Conservation (phyloP, 768 basidiomycete genomes). For the Rhodosporidiobolus sp. region DNA sequence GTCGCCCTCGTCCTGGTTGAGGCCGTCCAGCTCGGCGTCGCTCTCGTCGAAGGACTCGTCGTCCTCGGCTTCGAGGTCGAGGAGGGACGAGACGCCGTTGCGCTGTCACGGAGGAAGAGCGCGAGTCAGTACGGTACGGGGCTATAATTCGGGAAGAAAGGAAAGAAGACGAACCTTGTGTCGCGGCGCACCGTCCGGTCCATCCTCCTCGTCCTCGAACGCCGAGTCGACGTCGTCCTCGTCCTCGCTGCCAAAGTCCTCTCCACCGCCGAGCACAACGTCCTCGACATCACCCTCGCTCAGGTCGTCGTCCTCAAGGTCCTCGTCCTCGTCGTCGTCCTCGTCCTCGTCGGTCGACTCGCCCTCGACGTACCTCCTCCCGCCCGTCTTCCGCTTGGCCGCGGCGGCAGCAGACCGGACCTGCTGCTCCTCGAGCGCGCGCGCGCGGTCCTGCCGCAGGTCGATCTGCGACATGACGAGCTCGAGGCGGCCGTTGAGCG, state of each 20-base stretch:
- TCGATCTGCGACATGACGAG: conserved; percentile 92
- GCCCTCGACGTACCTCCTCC: conserved; percentile 66
- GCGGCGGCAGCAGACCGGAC: not conserved
- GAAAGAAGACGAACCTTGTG: conserved; percentile 32
- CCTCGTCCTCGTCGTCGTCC: conserved; percentile 57
- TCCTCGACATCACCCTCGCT: conserved; percentile 71
- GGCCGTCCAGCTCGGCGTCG: conserved; percentile 1
- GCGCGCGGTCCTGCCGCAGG: conserved; percentile 61
- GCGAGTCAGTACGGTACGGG: not conserved
- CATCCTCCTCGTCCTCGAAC: conserved; percentile 43
- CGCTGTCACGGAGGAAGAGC: not conserved
- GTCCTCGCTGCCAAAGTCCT: conserved; percentile 29
- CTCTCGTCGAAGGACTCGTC: conserved; percentile 35
- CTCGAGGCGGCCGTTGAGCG: conserved; percentile 83
- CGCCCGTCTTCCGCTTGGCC: conserved; percentile 47
- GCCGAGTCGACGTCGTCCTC: conserved; percentile 40
- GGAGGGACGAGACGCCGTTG: conserved; percentile 24
- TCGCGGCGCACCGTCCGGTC: conserved; percentile 23
- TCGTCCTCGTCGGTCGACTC: conserved; percentile 66
- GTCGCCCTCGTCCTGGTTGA: conserved; percentile 3
- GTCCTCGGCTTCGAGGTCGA: conserved; percentile 33
- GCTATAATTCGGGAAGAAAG: not conserved
- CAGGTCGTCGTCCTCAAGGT: conserved; percentile 62
- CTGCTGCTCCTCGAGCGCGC: conserved; percentile 23
- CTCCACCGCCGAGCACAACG: conserved; percentile 52